These are phyloP conservation scores for Harringtonia aguacate DNA, from an alignment of 2,329 filamentous ascomycete genomes.

Conservation along the genomic window DNA sequence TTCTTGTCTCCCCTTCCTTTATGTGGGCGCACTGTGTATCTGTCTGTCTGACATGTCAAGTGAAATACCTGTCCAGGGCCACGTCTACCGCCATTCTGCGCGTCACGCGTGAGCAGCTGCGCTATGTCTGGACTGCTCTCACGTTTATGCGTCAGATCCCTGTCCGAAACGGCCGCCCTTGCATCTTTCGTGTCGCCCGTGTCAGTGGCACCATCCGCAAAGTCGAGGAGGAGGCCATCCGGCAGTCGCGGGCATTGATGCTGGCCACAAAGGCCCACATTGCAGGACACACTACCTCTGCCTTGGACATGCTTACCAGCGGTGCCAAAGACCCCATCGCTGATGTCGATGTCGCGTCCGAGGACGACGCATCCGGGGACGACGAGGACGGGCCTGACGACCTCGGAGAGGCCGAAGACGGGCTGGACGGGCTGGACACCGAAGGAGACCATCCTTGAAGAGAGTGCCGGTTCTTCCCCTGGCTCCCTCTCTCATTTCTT, in stretches of 20 bases:
- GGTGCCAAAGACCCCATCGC: slow-evolving; percentile 25
- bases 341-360: slow-evolving; percentile 35
- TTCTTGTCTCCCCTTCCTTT: not conserved
- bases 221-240: slow-evolving; percentile 80
- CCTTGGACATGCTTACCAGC: slow-evolving; percentile 19
- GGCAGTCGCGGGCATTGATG: slow-evolving; percentile 62
- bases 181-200: slow-evolving; percentile 73
- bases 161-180: slow-evolving; percentile 46
- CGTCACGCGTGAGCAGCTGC: slow-evolving; percentile 71
- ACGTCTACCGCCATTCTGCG: slow-evolving; percentile 90
- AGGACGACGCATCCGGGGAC: slow-evolving; percentile 22
- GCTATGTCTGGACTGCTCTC: slow-evolving; percentile 82
- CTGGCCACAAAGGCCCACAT: slow-evolving; percentile 49
- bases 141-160: slow-evolving; percentile 68
- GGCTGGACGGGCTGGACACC: not conserved
- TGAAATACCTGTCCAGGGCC: slow-evolving; percentile 87
- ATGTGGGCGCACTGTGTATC: not conserved
- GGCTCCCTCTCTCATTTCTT: slow-evolving; percentile 35
- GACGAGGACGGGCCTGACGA: slow-evolving; percentile 9
- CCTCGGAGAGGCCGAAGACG: not conserved
- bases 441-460: not conserved
- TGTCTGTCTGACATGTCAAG: slow-evolving; percentile 27
- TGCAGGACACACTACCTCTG: slow-evolving; percentile 22
- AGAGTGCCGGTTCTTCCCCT: not conserved
- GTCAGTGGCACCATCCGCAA: slow-evolving; percentile 92